These are phyloP conservation scores for Dothistroma pini DNA, from an alignment of 2,329 filamentous ascomycete genomes.

Conservation along the genomic window DNA sequence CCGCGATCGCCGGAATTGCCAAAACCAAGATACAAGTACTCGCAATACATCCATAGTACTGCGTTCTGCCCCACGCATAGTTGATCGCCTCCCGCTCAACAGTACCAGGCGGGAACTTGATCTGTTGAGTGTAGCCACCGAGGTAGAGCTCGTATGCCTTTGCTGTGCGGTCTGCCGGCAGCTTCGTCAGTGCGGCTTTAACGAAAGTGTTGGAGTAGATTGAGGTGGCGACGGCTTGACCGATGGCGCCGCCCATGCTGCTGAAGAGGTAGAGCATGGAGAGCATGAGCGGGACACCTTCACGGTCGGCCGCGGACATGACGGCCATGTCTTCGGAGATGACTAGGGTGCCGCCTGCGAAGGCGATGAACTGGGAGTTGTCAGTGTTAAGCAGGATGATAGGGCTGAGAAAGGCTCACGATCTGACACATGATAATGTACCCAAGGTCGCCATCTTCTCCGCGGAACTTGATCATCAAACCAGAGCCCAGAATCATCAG, in stretches of 20 bases:
- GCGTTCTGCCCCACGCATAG: slow-evolving; percentile 46
- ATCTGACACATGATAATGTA: slow-evolving; percentile 56
- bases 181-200: slow-evolving; percentile 10
- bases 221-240: slow-evolving; percentile 24
- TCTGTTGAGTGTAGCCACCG: slow-evolving; percentile 17
- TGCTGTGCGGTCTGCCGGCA: slow-evolving; percentile 15
- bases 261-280: slow-evolving; percentile 35
- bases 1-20: slow-evolving; percentile 29
- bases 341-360: slow-evolving; percentile 52
- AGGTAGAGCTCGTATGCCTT: slow-evolving; percentile 34
- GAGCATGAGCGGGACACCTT: slow-evolving; percentile 36
- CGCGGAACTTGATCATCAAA: slow-evolving; percentile 37
- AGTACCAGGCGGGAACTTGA: slow-evolving; percentile 40
- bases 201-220: slow-evolving; percentile 34
- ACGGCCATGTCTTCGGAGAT: slow-evolving; percentile 57
- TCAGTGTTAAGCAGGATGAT: background rate
- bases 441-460: slow-evolving; percentile 41
- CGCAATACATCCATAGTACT: slow-evolving; percentile 43
- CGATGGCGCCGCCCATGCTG: slow-evolving; percentile 30
- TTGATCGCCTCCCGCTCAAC: slow-evolving; percentile 45
- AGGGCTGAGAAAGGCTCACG: background rate
- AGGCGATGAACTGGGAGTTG: slow-evolving; percentile 45
- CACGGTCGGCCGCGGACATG: slow-evolving; percentile 40
- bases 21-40: slow-evolving; percentile 34
- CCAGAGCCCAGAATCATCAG: slow-evolving; percentile 34